Base-by-base conservation (phyloP, 2,329 filamentous ascomycete genomes). In the Talaromyces piceae region DNA sequence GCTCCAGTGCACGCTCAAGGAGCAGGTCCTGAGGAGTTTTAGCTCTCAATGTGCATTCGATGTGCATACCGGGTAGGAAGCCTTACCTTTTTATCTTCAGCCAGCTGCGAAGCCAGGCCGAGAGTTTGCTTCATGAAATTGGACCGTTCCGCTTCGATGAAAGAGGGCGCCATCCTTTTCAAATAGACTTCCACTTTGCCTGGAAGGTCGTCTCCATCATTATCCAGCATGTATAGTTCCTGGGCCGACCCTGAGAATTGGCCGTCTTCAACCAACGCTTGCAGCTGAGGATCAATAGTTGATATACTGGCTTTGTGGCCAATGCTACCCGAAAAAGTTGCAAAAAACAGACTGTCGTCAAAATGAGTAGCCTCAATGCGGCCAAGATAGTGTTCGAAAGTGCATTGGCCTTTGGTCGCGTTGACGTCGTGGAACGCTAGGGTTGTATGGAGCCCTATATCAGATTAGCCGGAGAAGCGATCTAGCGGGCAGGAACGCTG, bases 351-450 rank as follows among this genome's bases (percentile, higher is more conserved):
- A 18, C 73, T 70, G n/a, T 72, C 67, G 46, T 75, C 72, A 48
- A 86, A 84, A 54, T 80, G 73, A 1, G 72, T 75, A 25, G 73
- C 76, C 59, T 81, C 78, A 50, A 83, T 75, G 47, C 76, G 70
- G 5, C 78, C 77, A 23, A 70, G 69, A 31, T 73, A 69, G 50
- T 72, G 65, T 33, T 76, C 70, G 45, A 78, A 72, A 43, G 72
- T 71, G 53, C 75, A 63, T 53, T 77, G 73, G 23, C 69, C 69
- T 55, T 75, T 74, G 23, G 76, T 70, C 54, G 71, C 67, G 55
- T 68, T 73, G 11, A 77, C 69, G 27, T 77, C 73, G 56, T 77
- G 73, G 56, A 74, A 77, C 3, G 77, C 75, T 27, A 78, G 67
- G 12, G 77, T 72, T 11, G 73, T 70, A 57, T 80, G 76, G n/a